phyloP scores from a whole-genome alignment of 108 stramenopile species.

The Schizochytrium sp. region DNA sequence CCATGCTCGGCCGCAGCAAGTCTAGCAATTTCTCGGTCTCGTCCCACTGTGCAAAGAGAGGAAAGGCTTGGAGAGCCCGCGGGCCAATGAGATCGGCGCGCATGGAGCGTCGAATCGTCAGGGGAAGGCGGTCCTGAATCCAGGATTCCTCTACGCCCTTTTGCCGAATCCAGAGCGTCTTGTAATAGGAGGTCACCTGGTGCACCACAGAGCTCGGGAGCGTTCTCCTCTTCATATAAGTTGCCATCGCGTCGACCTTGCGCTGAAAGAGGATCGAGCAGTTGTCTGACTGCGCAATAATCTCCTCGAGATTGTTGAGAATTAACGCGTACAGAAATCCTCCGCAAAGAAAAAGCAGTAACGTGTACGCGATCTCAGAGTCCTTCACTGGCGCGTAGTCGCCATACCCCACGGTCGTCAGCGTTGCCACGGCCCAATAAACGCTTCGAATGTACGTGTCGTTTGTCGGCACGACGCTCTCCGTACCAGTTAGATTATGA shows the following conservation, averaged over 20 bases:
- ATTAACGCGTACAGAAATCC: not conserved
- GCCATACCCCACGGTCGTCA: constrained; percentile 25
- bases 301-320: not conserved
- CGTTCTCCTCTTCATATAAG: not conserved
- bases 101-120: not conserved
- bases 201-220: not conserved
- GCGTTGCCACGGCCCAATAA: constrained; percentile 20
- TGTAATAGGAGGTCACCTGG: not conserved
- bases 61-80: not conserved
- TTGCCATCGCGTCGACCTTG: not conserved
- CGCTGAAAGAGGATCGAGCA: constrained; percentile 18
- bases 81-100: not conserved
- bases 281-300: constrained; percentile 2
- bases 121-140: not conserved
- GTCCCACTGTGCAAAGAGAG: not conserved
- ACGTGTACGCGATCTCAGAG: not conserved
- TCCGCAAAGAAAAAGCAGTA: not conserved
- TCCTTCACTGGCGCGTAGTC: not conserved
- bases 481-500: too few relatives aligned
- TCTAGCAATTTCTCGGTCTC: not conserved
- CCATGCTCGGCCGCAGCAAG: not conserved
- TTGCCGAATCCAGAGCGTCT: not conserved
- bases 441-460: not conserved
- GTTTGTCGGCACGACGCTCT: not conserved
- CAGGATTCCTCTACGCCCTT: not conserved